A percentile compares a stretch with the other conserved stretches of the same genome.
Conservation (phyloP, 805 yeast genomes). For the Wickerhamiella australiensis region DNA sequence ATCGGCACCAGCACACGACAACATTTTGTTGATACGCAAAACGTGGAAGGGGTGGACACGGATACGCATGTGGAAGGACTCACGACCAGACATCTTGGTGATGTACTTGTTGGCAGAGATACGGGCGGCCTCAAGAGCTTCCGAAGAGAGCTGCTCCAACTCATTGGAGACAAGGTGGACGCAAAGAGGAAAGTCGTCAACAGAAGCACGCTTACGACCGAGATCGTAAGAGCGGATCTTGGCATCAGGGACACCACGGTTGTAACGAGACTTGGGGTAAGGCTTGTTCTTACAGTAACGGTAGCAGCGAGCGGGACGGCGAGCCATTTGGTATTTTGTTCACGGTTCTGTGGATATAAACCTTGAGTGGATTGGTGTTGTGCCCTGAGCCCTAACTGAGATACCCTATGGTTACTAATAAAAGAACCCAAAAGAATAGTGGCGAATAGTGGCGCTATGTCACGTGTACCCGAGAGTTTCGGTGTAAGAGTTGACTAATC, state of each 20-base stretch:
- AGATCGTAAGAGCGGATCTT: conserved; percentile 98
- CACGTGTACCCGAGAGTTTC: too few relatives aligned
- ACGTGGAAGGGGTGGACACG: conserved; percentile 99
- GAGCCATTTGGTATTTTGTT: conserved; percentile 57
- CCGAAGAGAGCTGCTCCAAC: conserved; percentile 97
- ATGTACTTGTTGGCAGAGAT: conserved; percentile 99
- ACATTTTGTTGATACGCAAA: conserved; percentile 99
- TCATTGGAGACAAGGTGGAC: conserved; percentile 98
- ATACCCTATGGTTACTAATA: neutral
- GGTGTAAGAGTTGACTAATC: too few relatives aligned
- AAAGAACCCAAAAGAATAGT: neutral
- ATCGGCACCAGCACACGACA: conserved; percentile 99
- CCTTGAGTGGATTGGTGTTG: neutral
- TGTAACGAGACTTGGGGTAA: conserved; percentile 99
- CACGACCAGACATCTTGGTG: conserved; percentile 97
- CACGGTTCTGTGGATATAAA: neutral
- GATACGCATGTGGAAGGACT: conserved; percentile 98
- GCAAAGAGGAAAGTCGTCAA: conserved; percentile 99
- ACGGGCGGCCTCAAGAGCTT: conserved; percentile 99
- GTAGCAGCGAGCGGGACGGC: conserved; percentile 99
- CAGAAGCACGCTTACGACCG: conserved; percentile 99
- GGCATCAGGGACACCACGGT: conserved; percentile 99
- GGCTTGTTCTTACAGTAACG: conserved; percentile 99
- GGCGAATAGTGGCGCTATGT: neutral
- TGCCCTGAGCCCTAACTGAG: conserved; percentile 14